Base-by-base conservation (phyloP, 805 yeast species). In the Yarrowia phangngaensis region DNA sequence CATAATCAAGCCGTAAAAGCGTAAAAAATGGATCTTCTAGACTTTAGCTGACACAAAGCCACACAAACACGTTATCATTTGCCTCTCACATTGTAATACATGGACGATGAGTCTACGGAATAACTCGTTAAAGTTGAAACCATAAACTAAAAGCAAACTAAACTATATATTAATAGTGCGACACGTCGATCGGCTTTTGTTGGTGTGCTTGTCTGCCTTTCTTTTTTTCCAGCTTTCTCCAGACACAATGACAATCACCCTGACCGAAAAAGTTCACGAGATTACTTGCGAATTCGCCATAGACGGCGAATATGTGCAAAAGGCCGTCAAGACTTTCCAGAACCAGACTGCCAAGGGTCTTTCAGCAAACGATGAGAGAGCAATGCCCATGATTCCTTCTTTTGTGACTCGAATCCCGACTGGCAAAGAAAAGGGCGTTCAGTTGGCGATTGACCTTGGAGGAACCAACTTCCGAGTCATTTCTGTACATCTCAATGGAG, bases 401-500 rank as follows among this genome's bases (percentile, higher is more conserved):
- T 90, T 66, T 62, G 95, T 90, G 24, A 85, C 95, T 7, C 73
- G 76, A 8, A 75, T 86, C 51, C 98, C 98, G 16, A 75, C 74
- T 32, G 98, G 98, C 33, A 72, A 75, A 38, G 98, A 90, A 64
- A 72, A 70, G 50, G 97, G 97, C 34, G 71, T 84, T 29, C 78
- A 74, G 54, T 69, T 90, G 53, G 97, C 97, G 49, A 95, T 92
- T 4, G 97, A 90, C 62, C 72, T 90, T 47, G 98, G 98, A 54
- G 97, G 97, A 43, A 89, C 97, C 51, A 89, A 92, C 65, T 87
- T 90, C 68, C 75, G 98, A 60, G 95, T 92, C 19, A 88, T 97
- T 63, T 87, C 96, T 2, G 89, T 90, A 22, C 64, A 73, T 27
- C 72, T 90, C 58, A 54, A 64, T 26, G 74, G 74, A 20, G 66